Evolutionary conservation across 306 rosid genomes (phyloP), one percentile per base, ranked within the genome.

Genomic region (Dryas drummondii): DNA sequence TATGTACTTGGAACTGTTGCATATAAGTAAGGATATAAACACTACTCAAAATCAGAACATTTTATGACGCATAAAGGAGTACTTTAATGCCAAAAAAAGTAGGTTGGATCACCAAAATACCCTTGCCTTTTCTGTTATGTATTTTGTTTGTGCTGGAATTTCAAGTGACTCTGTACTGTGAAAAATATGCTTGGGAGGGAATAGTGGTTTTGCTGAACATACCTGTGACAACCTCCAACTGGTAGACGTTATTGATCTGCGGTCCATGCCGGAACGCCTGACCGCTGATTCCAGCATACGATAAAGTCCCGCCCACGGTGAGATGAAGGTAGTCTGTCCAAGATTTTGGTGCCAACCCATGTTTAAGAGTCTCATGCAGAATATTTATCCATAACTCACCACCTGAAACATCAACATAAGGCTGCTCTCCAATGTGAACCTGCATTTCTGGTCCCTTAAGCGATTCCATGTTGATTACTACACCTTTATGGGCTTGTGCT

Each of bases 291-390:
- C 99, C 98, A 54, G 98, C 99, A 71, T 90, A 86, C 44, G 99
- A 96, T 55, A 94, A 88, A 72, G 99, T 94, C 13, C 99, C 99
- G 4, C 99, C 99, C 67, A 90, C 99, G 42, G 93, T 92, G 40
- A 96, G 98, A 56, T 88, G 88, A 81, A 96, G 93, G 64, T 96
- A 96, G 84, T 96, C 99, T 9, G 99, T 96, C 99, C 99, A 96
- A 55, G 98, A 96, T 61, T 92, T 96, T 7, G 99, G 99, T 51
- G 99, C 90, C 69, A 96, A 69, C 60, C 98, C 99, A 78, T 82
- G 73, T 82, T 86, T 81, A 26, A 96, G 90, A 52, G 97, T 89
- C 76, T 90, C 93, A 89, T 83, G 92, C 88, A 96, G 80, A 76
- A 96, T 82, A 74, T 90, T 88, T 75, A 96, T 92, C 99, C 99